phyloP scores from a whole-genome alignment of 2,329 filamentous ascomycete species.

The Fusarium liriodendri region DNA sequence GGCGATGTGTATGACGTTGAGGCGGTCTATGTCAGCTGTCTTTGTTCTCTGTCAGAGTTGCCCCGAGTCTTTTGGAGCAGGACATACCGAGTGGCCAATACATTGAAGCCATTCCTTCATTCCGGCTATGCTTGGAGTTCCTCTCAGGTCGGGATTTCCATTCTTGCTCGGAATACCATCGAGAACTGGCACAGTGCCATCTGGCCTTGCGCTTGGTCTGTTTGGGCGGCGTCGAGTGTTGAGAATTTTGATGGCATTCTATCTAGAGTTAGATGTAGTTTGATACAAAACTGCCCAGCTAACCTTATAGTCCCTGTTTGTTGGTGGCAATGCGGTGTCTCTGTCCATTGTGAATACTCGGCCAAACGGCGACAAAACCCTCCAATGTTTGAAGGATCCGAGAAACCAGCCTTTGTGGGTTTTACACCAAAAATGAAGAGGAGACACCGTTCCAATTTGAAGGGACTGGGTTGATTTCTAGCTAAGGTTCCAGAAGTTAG shows the following conservation, averaged over 20 bases:
- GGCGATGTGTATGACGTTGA: neutral
- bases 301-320: neutral
- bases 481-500: neutral
- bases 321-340: rapidly evolving
- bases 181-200: neutral
- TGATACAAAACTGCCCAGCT: neutral
- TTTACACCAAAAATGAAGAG: neutral
- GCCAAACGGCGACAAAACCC: neutral
- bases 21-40: neutral
- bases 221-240: neutral
- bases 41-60: neutral
- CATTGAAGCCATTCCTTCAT: neutral
- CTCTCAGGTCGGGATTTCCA: neutral
- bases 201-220: neutral
- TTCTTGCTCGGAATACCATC: neutral
- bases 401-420: neutral
- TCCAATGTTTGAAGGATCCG: neutral
- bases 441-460: neutral
- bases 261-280: neutral
- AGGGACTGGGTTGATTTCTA: neutral
- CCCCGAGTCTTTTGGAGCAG: rapidly evolving
- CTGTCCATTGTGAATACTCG: neutral
- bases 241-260: neutral
- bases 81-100: neutral
- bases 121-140: neutral